Evolutionary conservation across 306 rosid genomes (phyloP), one percentile per base, ranked within the genome.

Genomic region (Crotalaria pallida): DNA sequence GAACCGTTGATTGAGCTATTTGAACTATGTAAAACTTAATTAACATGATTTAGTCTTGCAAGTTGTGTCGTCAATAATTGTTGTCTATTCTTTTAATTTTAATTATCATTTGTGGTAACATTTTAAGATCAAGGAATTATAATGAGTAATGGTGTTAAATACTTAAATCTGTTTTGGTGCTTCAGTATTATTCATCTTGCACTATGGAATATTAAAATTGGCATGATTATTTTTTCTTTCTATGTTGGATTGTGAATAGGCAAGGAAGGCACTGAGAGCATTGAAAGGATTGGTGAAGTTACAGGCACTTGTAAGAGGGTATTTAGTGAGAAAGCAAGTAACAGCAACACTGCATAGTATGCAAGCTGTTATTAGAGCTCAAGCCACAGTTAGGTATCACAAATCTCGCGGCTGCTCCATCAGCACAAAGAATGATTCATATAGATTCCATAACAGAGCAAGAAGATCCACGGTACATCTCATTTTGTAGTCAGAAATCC

Each of bases 301-400:
- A 48, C 98, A 92, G 72, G 98, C 96, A 44, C 83, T 88, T 17
- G 91, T 92, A 13, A 89, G 96, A 82, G 98, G 98, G 5, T 89
- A 81, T 79, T 74, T 92, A 76, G 96, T 89, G 72, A 81, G 98
- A 53, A 89, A 88, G 73, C 91, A 89, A 29, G 96, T 96, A n/a
- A 71, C 92, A 12, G 96, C 84, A 31, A 89, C 98, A 7, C 73
- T 92, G 55, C 86, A 73, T 34, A 34, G 98, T 80, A 92, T 89
- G 98, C 92, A 89, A 68, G 98, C 96, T 62, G 81, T 92, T 23
- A 59, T 89, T 47, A 85, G 96, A 88, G 96, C 96, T 48, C 98
- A 92, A 76, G 87, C 89, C 45, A 86, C 87, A 12, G 84, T 92
- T 71, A 79, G 89, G 15, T 84, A 87, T 45, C 96, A 88, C 27